Percentiles rank a stretch among this genome's conserved stretches.
phyloP scores from a whole-genome alignment of 176 grass and related monocot genomes.

The Coix lacrymajobi region DNA sequence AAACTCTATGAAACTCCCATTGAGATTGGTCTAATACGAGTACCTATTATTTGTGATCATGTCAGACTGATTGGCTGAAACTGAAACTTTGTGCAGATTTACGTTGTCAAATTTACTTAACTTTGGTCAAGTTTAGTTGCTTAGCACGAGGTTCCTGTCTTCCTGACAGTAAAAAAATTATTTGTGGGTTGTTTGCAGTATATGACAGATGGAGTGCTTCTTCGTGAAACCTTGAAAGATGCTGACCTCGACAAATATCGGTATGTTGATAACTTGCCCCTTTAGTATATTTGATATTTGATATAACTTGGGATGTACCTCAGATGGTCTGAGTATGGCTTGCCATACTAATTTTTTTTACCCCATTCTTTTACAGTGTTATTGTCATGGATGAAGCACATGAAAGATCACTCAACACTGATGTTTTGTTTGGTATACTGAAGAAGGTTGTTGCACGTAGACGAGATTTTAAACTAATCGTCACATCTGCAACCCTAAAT shows the following conservation, averaged over 20 bases:
- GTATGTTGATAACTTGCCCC: slow-evolving; percentile 43
- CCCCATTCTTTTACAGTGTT: slow-evolving; percentile 47
- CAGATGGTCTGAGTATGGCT: slow-evolving; percentile 4
- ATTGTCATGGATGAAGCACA: slow-evolving; percentile 99
- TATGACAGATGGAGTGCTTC: slow-evolving; percentile 98
- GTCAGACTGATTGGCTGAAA: slow-evolving; percentile 1
- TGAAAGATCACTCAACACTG: slow-evolving; percentile 83
- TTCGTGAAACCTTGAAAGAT: slow-evolving; percentile 98
- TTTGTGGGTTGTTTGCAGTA: slow-evolving; percentile 51
- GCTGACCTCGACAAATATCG: slow-evolving; percentile 94
- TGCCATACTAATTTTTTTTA: slow-evolving; percentile 4
- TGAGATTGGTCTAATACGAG: too few relatives aligned
- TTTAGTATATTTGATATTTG: slow-evolving; percentile 4
- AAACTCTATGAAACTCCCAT: too few relatives aligned
- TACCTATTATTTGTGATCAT: neutral
- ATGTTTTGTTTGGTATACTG: slow-evolving; percentile 89
- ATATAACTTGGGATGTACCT: slow-evolving; percentile 3
- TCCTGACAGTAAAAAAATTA: slow-evolving; percentile 8
- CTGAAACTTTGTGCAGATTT: slow-evolving; percentile 2
- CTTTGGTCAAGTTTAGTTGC: neutral
- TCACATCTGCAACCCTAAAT: slow-evolving; percentile 95
- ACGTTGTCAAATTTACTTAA: neutral
- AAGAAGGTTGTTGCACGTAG: slow-evolving; percentile 79
- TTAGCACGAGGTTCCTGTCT: slow-evolving; percentile 1
- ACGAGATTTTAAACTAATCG: slow-evolving; percentile 75